Percentiles rank a stretch among this genome's conserved stretches.
Conservation (phyloP, 805 yeast species). For the Allodekkera sacchari region DNA sequence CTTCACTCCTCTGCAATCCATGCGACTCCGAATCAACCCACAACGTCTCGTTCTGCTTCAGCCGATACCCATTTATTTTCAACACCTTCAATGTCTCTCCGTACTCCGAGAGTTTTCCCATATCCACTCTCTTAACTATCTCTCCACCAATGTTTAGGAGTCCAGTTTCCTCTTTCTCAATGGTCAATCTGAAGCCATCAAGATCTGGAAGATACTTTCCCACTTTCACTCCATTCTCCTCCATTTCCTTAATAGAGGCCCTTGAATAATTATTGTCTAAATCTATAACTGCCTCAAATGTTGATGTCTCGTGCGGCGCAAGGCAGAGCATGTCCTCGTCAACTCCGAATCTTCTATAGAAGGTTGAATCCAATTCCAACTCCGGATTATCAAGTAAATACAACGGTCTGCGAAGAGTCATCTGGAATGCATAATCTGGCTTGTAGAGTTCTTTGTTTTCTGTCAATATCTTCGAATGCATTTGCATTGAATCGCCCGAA, state of each 20-base stretch:
- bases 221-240: slow-evolving; percentile 16
- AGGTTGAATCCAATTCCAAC: slow-evolving; percentile 23
- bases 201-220: slow-evolving; percentile 31
- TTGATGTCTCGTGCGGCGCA: slow-evolving; percentile 2
- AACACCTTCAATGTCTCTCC: slow-evolving; percentile 12
- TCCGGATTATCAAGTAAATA: slow-evolving; percentile 19
- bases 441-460: slow-evolving; percentile 33
- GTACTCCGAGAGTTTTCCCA: slow-evolving; percentile 1
- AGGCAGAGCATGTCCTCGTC: slow-evolving; percentile 2
- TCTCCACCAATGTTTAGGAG: slow-evolving; percentile 32
- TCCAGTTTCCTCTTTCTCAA: slow-evolving; percentile 38
- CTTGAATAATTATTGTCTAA: slow-evolving; percentile 1
- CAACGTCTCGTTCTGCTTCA: slow-evolving; percentile 10
- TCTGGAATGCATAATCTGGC: slow-evolving; percentile 32
- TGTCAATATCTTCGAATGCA: slow-evolving; percentile 32
- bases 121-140: slow-evolving; percentile 20
- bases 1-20: background rate
- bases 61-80: slow-evolving; percentile 18
- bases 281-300: slow-evolving; percentile 9
- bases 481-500: slow-evolving; percentile 3
- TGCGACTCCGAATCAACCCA: slow-evolving; percentile 13
- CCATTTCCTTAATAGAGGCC: slow-evolving; percentile 4
- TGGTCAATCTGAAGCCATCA: slow-evolving; percentile 32
- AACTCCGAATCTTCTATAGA: slow-evolving; percentile 25
- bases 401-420: slow-evolving; percentile 35